phyloP scores from a whole-genome alignment of 352 stramenopile genomes.

The Pythium vanterpoolii region DNA sequence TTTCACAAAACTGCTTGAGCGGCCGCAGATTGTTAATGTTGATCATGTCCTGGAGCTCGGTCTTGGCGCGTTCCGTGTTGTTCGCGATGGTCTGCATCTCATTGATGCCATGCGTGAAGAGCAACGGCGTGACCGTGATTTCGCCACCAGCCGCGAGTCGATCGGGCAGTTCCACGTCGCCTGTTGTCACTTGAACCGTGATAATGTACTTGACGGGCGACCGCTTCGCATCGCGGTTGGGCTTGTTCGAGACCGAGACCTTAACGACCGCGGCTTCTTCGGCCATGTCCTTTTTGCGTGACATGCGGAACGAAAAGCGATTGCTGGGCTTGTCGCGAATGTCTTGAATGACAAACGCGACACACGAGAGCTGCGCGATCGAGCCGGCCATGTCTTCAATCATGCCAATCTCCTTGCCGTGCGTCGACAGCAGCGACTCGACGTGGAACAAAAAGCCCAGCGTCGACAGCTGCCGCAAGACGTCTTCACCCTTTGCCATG shows the following conservation, averaged over 20 bases:
- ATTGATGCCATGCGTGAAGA: slow-evolving; percentile 93
- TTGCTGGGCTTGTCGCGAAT: slow-evolving; percentile 81
- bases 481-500: slow-evolving; percentile 67
- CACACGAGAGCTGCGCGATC: slow-evolving; percentile 76
- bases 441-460: slow-evolving; percentile 88
- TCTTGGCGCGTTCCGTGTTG: slow-evolving; percentile 86
- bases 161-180: slow-evolving; percentile 72
- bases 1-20: slow-evolving; percentile 80
- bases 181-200: slow-evolving; percentile 75
- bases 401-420: slow-evolving; percentile 96
- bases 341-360: slow-evolving; percentile 86
- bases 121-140: slow-evolving; percentile 76
- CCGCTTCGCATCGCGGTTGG: slow-evolving; percentile 38
- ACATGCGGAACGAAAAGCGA: slow-evolving; percentile 86
- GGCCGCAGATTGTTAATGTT: slow-evolving; percentile 85
- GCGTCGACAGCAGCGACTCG: slow-evolving; percentile 93
- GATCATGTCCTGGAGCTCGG: slow-evolving; percentile 87
- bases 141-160: slow-evolving; percentile 63
- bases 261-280: slow-evolving; percentile 79
- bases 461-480: slow-evolving; percentile 78
- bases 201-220: slow-evolving; percentile 82
- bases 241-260: slow-evolving; percentile 68
- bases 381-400: slow-evolving; percentile 89
- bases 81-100: slow-evolving; percentile 95
- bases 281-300: slow-evolving; percentile 67